Evolutionary conservation across 2,329 filamentous ascomycete genomes (phyloP).

Genomic region (Colletotrichum musae): DNA sequence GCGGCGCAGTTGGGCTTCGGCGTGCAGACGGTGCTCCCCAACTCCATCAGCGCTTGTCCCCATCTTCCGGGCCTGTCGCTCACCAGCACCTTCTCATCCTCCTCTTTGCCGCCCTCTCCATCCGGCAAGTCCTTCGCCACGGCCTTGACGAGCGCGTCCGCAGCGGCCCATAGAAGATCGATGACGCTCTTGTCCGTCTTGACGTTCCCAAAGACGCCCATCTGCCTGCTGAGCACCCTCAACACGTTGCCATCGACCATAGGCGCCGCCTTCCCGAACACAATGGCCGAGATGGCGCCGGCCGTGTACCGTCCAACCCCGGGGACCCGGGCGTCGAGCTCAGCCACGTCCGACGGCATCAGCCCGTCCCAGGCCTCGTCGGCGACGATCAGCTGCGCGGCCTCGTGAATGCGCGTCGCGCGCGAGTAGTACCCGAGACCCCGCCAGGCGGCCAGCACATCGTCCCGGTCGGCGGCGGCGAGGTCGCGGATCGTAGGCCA

Average conservation of each 20-base stretch:
- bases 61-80: constrained; percentile 71
- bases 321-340: constrained; percentile 66
- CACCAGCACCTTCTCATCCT: constrained; percentile 45
- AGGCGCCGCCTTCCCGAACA: constrained; percentile 70
- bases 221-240: constrained; percentile 72
- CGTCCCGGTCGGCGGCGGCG: constrained; percentile 66
- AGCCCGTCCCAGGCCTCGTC: constrained; percentile 60
- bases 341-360: constrained; percentile 62
- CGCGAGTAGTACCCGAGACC: constrained; percentile 76
- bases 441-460: constrained; percentile 72
- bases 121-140: constrained; percentile 55
- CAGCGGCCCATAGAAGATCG: constrained; percentile 71
- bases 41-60: constrained; percentile 77
- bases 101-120: constrained; percentile 44
- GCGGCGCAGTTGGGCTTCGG: constrained; percentile 70
- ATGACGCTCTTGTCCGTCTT: constrained; percentile 68
- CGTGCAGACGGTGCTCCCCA: constrained; percentile 74
- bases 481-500: constrained; percentile 73
- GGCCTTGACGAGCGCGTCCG: constrained; percentile 67
- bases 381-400: constrained; percentile 64
- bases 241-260: constrained; percentile 77
- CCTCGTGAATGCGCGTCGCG: constrained; percentile 72
- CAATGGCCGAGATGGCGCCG: constrained; percentile 74
- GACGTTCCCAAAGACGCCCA: constrained; percentile 69
- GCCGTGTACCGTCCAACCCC: constrained; percentile 76